Conservation (phyloP, 116 monocot genomes). For the Zostera marina region DNA sequence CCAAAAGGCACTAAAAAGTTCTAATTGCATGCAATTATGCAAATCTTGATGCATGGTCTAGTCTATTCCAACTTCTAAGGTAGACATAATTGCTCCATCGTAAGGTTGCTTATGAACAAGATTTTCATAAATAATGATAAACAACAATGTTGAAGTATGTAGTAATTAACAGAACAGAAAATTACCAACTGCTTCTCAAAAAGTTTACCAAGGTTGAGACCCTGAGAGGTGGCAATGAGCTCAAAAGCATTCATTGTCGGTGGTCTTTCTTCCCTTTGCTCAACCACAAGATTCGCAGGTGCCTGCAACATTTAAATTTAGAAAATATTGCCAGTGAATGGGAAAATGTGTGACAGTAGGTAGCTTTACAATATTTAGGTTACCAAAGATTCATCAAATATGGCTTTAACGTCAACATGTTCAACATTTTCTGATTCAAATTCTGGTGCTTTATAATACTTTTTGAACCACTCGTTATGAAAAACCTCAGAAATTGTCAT, state of each 20-base stretch:
- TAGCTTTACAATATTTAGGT: neutral
- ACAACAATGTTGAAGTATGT: neutral
- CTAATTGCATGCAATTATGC: too few species aligned
- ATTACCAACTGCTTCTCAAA: conserved; percentile 83
- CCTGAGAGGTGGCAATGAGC: conserved; percentile 83
- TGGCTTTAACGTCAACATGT: conserved; percentile 73
- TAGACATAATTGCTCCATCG: too few species aligned
- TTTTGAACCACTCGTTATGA: conserved; percentile 76
- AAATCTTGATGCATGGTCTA: too few species aligned
- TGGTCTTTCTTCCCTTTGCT: conserved; percentile 49
- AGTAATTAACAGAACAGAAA: neutral
- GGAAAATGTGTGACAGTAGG: neutral
- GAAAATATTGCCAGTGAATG: neutral
- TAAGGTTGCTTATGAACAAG: too few species aligned
- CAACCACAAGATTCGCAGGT: conserved; percentile 50
- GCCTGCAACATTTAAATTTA: conserved; percentile 18
- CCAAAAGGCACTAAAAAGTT: too few species aligned
- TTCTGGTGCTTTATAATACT: conserved; percentile 49
- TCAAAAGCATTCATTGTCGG: conserved; percentile 82
- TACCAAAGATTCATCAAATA: conserved; percentile 73
- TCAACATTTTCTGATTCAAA: conserved; percentile 33
- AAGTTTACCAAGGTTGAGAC: conserved; percentile 67
- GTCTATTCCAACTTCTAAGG: too few species aligned
- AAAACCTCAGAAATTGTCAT: conserved; percentile 60
- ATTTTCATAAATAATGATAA: neutral